Base-by-base conservation (phyloP, 1,139 yeast genomes). In the Nakaseomyces nivariensis region DNA sequence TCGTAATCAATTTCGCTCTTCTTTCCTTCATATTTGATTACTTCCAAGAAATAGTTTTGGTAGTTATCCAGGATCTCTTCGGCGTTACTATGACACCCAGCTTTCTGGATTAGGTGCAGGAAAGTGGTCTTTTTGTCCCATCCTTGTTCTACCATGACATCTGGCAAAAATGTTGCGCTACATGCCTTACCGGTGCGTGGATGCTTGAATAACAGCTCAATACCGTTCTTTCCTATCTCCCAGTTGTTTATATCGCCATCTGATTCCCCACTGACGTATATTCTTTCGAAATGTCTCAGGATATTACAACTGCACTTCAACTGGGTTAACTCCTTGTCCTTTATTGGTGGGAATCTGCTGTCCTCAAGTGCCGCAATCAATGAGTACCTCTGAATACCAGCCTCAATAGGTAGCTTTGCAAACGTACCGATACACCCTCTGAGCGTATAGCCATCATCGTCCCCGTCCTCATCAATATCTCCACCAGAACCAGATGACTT, bases 401-500 rank as follows among this genome's bases (percentile, higher is more conserved):
- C 51, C 29, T 75, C 81, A 8, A 86, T 60, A 0, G 72, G 70
- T 47, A 68, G 50, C 13, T 68, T 65, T 1, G 71, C 60, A 63
- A 92, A 90, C 0, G 96, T 90, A 1, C 98, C 98, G 51, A 92
- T 92, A 62, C 98, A 92, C 0, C 98, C 98, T 48, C 97, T 73
- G 47, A 92, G 71, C 17, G 72, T 69, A 49, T 73, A 67, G 0
- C 60, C 62, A 1, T 52, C 49, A 32, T 42, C 22, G 22, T 17
- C 22, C 22, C 22, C 22, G 22, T 17, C 31, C 10, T 33, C 47
- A 9, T 32, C 48, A 32, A 32, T 13, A 6, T 43, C 37, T 29
- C 48, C 34, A n/a, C 46, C 57, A 7, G 57, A 66, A 27, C 25
- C 34, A 5, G 57, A 66, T 4, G 10, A 24, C 46, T 69, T 58